Evolutionary conservation across 495 filamentous ascomycete genomes (phyloP), one percentile per base, ranked within the genome.

Genomic region (Lichenothelia convexa): DNA sequence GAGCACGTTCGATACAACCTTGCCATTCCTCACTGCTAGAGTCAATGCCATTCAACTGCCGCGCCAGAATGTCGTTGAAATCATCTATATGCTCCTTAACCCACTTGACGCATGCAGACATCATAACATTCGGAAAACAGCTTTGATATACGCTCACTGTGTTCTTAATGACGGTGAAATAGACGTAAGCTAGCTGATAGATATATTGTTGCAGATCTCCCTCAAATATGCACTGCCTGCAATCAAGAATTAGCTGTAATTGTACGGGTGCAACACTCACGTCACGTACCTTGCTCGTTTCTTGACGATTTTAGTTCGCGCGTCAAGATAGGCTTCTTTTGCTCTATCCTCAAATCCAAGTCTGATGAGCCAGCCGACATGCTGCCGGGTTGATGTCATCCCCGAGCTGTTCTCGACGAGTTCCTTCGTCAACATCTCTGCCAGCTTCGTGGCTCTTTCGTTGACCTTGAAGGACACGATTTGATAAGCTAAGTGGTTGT

Each of bases 31-130:
- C 65, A 33, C 65, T 67, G 12, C 72, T 71, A 16, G 65, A 71
- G 39, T 78, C 67, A 16, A 91, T 73, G 30, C 76, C 78, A 55
- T 80, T 84, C 32, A 99, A 57, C 58, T 95, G 89, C 40, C 86
- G 65, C 12, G 63, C 67, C 17, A 99, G 63, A 24, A 86, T 68
- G 17, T 60, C 68, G 48, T 94, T 94, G 62, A 94, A 95, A 3
- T 72, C 75, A 44, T 92, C 82, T 2, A 94, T 69, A 45, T 91
- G 73, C 51, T 86, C 75, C 52, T 93, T 93, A 15, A 83, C 87
- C 89, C 89, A 99, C 51, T 80, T 84, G 34, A 99, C 86, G 46
- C 82, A 85, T 3, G 85, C 83, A 45, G 80, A 89, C 62, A 80
- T 84, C 67, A 89, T 79, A 16, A 71, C 58, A 16, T 78, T 65